Evolutionary conservation across 1,284 basidiomycete species (phyloP).

Genomic region (Ustilago trichophora): DNA sequence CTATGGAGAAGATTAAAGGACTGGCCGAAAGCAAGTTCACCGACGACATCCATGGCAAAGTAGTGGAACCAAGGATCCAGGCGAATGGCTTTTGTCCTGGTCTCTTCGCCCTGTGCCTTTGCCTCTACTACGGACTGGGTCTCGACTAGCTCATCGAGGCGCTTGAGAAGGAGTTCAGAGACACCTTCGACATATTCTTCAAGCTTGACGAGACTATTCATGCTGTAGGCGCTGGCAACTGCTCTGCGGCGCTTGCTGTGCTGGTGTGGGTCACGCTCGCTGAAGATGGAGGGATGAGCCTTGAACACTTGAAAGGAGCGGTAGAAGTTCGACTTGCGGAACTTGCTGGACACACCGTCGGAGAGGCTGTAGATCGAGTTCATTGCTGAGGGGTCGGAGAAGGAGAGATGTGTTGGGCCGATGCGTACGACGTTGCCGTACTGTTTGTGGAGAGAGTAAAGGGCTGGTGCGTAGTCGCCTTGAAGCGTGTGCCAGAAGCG

Average conservation of each 20-base stretch:
- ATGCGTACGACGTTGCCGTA: slow-evolving; percentile 55
- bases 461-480: slow-evolving; percentile 42
- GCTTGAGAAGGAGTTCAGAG: slow-evolving; percentile 39
- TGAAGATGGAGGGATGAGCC: slow-evolving; percentile 51
- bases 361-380: slow-evolving; percentile 54
- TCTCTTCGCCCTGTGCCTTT: background rate
- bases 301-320: slow-evolving; percentile 47
- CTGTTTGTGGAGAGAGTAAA: slow-evolving; percentile 33
- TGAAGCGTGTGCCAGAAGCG: slow-evolving; percentile 41
- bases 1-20: slow-evolving; percentile 43
- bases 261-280: slow-evolving; percentile 51
- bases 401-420: slow-evolving; percentile 51
- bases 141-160: slow-evolving; percentile 39
- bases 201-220: slow-evolving; percentile 52
- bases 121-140: slow-evolving; percentile 12
- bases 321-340: slow-evolving; percentile 49
- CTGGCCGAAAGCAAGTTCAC: slow-evolving; percentile 52
- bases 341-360: slow-evolving; percentile 44
- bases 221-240: slow-evolving; percentile 54
- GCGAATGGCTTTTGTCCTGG: slow-evolving; percentile 27
- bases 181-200: slow-evolving; percentile 54
- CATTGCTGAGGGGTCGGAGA: slow-evolving; percentile 44
- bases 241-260: slow-evolving; percentile 49
- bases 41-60: slow-evolving; percentile 59
- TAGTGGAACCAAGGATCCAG: slow-evolving; percentile 53